phyloP scores from a whole-genome alignment of 2,329 filamentous ascomycete genomes.

The Phoma sp. region DNA sequence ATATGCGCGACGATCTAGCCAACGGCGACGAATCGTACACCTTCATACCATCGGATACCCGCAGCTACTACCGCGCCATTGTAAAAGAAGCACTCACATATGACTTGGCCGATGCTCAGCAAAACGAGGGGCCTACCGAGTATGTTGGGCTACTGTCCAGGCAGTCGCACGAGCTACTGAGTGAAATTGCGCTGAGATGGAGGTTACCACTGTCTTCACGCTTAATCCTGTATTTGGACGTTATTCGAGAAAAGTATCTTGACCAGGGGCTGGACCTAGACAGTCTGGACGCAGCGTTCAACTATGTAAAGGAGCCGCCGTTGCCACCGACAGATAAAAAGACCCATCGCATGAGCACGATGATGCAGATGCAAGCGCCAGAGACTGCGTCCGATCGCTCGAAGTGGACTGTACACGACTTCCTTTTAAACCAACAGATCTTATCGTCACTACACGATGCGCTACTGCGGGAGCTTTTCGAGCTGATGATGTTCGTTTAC shows the following conservation, averaged over 20 bases:
- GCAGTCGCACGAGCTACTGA: slow-evolving; percentile 80
- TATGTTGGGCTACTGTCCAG: slow-evolving; percentile 67
- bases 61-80: slow-evolving; percentile 82
- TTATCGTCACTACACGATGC: slow-evolving; percentile 79
- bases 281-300: slow-evolving; percentile 83
- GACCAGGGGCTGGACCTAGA: slow-evolving; percentile 82
- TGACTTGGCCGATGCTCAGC: slow-evolving; percentile 61
- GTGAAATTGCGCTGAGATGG: slow-evolving; percentile 87
- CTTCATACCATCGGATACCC: slow-evolving; percentile 85
- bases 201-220: slow-evolving; percentile 83
- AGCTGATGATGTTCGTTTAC: slow-evolving; percentile 86
- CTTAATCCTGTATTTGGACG: slow-evolving; percentile 81
- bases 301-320: slow-evolving; percentile 76
- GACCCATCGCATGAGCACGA: slow-evolving; percentile 58
- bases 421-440: slow-evolving; percentile 71
- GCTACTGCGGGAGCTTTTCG: slow-evolving; percentile 84
- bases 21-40: slow-evolving; percentile 73
- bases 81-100: slow-evolving; percentile 74
- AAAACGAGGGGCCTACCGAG: slow-evolving; percentile 55
- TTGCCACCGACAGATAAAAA: slow-evolving; percentile 66
- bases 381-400: slow-evolving; percentile 55
- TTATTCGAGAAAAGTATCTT: slow-evolving; percentile 81
- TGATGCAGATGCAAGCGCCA: slow-evolving; percentile 38
- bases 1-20: slow-evolving; percentile 60
- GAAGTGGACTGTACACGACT: slow-evolving; percentile 59